Percentiles rank a stretch among this genome's conserved stretches.
These are phyloP conservation scores for Pleurotus djamor DNA, from an alignment of 768 basidiomycete genomes.

Conservation along the genomic window DNA sequence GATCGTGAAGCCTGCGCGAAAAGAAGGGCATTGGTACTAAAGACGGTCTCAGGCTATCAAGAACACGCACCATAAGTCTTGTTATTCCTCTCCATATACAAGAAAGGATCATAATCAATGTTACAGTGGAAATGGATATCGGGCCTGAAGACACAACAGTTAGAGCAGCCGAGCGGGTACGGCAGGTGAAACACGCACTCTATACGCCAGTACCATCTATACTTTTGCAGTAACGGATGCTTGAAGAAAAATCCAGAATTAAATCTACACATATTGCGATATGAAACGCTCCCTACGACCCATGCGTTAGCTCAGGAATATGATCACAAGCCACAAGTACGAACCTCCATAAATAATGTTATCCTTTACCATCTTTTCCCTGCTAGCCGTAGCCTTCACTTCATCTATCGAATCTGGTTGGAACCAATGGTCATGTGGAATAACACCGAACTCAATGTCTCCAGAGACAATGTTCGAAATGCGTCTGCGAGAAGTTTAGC, in stretches of 20 bases:
- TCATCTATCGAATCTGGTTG: conserved; percentile 84
- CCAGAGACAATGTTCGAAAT: not conserved
- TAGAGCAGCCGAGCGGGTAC: not conserved
- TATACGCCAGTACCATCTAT: conserved; percentile 89
- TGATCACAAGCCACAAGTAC: conserved; percentile 10
- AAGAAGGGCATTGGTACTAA: not conserved
- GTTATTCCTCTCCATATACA: conserved; percentile 69
- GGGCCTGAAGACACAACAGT: conserved; percentile 43
- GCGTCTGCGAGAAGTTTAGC: not conserved
- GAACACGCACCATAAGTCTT: conserved; percentile 40
- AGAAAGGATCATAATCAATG: conserved; percentile 75
- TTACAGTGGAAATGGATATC: conserved; percentile 78
- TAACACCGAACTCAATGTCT: conserved; percentile 53
- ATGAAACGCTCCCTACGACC: conserved; percentile 21
- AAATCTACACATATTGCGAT: conserved; percentile 96
- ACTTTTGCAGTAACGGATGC: conserved; percentile 73
- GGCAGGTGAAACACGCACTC: conserved; percentile 49
- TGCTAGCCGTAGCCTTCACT: conserved; percentile 48
- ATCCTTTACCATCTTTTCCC: conserved; percentile 60
- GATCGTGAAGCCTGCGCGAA: conserved; percentile 66
- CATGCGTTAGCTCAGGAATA: not conserved
- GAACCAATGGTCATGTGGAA: conserved; percentile 69
- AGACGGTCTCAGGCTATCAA: not conserved
- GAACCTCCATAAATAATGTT: conserved; percentile 42
- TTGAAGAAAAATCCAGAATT: conserved; percentile 91